A percentile compares a stretch with the other conserved stretches of the same genome.
Evolutionary conservation across 1,284 basidiomycete genomes (phyloP).

Genomic region (Rhodofomes roseus): DNA sequence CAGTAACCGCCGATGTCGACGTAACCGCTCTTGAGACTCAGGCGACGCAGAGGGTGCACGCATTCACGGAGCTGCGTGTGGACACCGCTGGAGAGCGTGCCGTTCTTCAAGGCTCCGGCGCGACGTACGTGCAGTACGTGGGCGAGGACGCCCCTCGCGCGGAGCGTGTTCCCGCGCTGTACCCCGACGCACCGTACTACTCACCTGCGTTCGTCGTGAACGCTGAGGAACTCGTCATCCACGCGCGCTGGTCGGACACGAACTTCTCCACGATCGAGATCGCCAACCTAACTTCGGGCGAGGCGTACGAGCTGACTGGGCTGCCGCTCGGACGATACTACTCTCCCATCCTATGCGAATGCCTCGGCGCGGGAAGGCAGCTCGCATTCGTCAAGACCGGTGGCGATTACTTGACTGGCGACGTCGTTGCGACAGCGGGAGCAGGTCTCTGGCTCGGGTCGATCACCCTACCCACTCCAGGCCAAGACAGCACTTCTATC

Average conservation of each 20-base stretch:
- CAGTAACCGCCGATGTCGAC: constrained; percentile 42
- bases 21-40: constrained; percentile 49
- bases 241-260: constrained; percentile 64
- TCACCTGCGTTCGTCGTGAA: constrained; percentile 61
- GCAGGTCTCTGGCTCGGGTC: constrained; percentile 62
- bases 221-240: constrained; percentile 45
- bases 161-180: constrained; percentile 43
- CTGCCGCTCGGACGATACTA: constrained; percentile 64
- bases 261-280: constrained; percentile 64
- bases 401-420: constrained; percentile 56
- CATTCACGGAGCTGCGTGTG: constrained; percentile 56
- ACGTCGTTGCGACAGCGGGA: constrained; percentile 58
- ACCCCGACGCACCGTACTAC: constrained; percentile 52
- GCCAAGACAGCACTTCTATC: constrained; percentile 15
- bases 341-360: constrained; percentile 50
- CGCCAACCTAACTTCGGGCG: constrained; percentile 44
- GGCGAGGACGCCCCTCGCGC: constrained; percentile 24
- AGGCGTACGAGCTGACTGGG: constrained; percentile 46
- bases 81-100: constrained; percentile 47
- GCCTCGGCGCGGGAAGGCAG: constrained; percentile 36
- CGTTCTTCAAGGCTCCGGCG: constrained; percentile 54
- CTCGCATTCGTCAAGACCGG: constrained; percentile 63
- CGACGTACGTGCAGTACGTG: constrained; percentile 47
- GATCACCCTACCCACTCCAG: constrained; percentile 46
- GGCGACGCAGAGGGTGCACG: constrained; percentile 50